These are phyloP conservation scores for Metschnikowia picachoensis DNA, from an alignment of 805 yeast genomes.

Conservation along the genomic window DNA sequence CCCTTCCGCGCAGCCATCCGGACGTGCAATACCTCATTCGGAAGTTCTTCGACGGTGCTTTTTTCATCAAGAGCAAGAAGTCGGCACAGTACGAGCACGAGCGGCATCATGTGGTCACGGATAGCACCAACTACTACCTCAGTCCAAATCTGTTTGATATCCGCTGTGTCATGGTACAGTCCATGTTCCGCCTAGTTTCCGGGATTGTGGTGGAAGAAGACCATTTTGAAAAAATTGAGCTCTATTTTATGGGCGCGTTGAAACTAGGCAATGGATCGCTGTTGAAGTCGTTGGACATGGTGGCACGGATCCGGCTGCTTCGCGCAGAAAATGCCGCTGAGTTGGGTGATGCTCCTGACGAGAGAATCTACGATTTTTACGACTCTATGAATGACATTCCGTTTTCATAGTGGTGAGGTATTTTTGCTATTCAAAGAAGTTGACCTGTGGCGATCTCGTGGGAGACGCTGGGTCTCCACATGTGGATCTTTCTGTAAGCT, in stretches of 20 bases:
- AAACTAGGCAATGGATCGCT: conserved; percentile 35
- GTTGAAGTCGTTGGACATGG: conserved; percentile 20
- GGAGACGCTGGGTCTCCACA: no score
- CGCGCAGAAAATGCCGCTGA: conserved; percentile 4
- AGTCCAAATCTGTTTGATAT: conserved; percentile 24
- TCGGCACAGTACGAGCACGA: conserved; percentile 10
- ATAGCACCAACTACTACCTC: conserved; percentile 26
- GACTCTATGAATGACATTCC: conserved; percentile 16
- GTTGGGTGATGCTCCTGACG: conserved; percentile 9
- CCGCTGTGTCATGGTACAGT: conserved; percentile 34
- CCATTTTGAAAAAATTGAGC: conserved; percentile 28
- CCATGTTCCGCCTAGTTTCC: conserved; percentile 23
- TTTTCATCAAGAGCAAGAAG: conserved; percentile 22
- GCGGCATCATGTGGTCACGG: conserved; percentile 18
- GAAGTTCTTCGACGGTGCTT: conserved; percentile 20
- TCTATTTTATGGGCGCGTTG: conserved; percentile 29
- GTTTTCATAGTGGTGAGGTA: conserved; percentile 9
- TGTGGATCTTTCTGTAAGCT: no score
- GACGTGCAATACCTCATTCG: conserved; percentile 23
- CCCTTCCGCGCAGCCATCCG: conserved; percentile 22
- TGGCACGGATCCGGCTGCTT: conserved; percentile 9
- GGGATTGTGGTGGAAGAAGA: conserved; percentile 21
- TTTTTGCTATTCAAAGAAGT: background rate
- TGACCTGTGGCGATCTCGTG: background rate
- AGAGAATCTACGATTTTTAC: conserved; percentile 14